These are phyloP conservation scores for Paracoccidioides brasiliensis DNA, from an alignment of 2,329 filamentous ascomycete species.

Conservation along the genomic window DNA sequence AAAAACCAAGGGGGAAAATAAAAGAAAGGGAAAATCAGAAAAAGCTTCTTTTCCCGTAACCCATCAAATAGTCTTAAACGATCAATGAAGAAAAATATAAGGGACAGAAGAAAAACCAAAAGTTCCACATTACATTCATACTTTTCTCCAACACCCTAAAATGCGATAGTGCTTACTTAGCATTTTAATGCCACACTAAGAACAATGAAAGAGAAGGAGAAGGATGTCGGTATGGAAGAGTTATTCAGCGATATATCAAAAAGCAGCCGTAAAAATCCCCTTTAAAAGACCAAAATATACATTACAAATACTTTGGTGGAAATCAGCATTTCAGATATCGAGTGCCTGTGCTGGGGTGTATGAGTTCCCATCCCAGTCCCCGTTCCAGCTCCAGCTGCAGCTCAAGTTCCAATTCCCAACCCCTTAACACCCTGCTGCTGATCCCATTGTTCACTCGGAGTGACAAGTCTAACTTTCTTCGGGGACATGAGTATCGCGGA, in stretches of 20 bases:
- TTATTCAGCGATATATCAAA: neutral
- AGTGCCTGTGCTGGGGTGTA: neutral
- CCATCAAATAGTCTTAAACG: neutral
- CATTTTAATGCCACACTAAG: neutral
- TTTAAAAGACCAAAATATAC: neutral
- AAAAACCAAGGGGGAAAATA: no score
- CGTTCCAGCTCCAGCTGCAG: neutral
- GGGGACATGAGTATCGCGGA: conserved; percentile 23
- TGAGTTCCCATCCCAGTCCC: neutral
- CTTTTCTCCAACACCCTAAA: neutral
- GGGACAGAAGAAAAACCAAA: no score
- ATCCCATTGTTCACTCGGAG: conserved; percentile 30
- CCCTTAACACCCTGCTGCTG: conserved; percentile 7
- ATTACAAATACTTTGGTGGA: neutral
- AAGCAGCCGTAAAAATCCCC: neutral
- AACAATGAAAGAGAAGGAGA: neutral
- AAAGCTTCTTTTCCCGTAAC: neutral
- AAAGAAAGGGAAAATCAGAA: neutral
- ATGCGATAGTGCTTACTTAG: neutral
- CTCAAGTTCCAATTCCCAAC: neutral
- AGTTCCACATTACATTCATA: neutral
- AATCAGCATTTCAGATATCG: neutral
- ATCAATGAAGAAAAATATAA: neutral
- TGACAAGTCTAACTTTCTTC: conserved; percentile 34
- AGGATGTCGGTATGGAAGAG: no score